A percentile compares a stretch with the other conserved stretches of the same genome.
These are phyloP conservation scores for Claviceps africana DNA, from an alignment of 2,329 filamentous ascomycete genomes.

Conservation along the genomic window DNA sequence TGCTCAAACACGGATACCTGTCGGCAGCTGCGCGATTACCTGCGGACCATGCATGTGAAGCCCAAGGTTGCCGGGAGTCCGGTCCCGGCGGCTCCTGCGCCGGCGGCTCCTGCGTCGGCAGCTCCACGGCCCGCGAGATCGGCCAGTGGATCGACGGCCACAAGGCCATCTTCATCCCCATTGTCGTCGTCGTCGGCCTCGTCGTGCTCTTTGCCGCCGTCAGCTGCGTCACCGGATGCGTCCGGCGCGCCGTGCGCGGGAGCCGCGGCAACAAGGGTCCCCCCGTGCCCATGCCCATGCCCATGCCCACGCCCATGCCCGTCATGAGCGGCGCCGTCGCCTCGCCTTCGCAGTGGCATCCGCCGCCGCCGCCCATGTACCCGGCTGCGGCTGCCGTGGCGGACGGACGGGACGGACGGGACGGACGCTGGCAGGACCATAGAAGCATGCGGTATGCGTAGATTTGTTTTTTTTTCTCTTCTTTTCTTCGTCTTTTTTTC, in stretches of 20 bases:
- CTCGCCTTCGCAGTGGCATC: not conserved
- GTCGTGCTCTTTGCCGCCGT: slow-evolving; percentile 56
- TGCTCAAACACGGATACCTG: slow-evolving; percentile 79
- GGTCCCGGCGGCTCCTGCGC: slow-evolving; percentile 9
- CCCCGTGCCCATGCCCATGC: too few relatives aligned
- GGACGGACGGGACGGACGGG: too few relatives aligned
- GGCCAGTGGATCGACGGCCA: slow-evolving; percentile 62
- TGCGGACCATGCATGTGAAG: slow-evolving; percentile 77
- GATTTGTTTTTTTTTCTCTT: too few relatives aligned
- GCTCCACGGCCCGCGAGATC: slow-evolving; percentile 56
- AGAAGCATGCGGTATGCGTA: slow-evolving; percentile 1
- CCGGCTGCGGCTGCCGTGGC: not conserved
- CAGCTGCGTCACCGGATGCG: slow-evolving; percentile 47
- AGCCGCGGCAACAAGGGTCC: not conserved
- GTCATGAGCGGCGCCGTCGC: not conserved
- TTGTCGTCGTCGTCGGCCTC: slow-evolving; percentile 54
- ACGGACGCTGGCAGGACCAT: not conserved
- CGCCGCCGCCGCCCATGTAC: not conserved
- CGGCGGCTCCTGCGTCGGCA: slow-evolving; percentile 45
- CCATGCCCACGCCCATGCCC: too few relatives aligned
- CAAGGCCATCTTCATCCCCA: slow-evolving; percentile 68
- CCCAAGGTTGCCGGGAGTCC: slow-evolving; percentile 30
- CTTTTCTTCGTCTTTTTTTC: not conserved
- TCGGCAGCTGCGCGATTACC: slow-evolving; percentile 75
- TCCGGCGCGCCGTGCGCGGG: slow-evolving; percentile 9